Conservation (phyloP, 116 monocot species). For the Cymodocea nodosa region DNA sequence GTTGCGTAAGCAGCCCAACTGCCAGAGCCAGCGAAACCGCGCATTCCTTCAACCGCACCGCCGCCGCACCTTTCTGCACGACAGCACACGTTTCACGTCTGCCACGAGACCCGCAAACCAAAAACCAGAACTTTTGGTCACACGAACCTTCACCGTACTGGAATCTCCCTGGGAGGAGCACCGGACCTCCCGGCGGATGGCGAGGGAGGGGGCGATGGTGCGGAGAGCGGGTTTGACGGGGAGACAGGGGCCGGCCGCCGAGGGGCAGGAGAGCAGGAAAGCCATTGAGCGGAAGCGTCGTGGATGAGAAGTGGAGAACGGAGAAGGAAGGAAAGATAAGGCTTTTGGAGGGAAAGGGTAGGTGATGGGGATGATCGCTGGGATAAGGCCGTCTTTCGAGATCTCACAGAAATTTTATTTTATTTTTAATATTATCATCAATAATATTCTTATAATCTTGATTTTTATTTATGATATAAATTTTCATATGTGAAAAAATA, state of each 20-base stretch:
- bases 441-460: no score
- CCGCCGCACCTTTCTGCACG: slow-evolving; percentile 33
- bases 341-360: slow-evolving; percentile 4
- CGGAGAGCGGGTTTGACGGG: background rate
- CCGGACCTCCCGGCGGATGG: background rate
- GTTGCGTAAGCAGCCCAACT: slow-evolving; percentile 41
- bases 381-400: no score
- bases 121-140: background rate
- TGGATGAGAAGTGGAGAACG: background rate
- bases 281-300: background rate
- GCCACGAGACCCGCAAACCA: background rate
- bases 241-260: background rate
- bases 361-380: no score
- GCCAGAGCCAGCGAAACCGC: slow-evolving; percentile 62
- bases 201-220: background rate
- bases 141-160: background rate
- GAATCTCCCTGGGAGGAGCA: background rate
- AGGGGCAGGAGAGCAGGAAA: background rate
- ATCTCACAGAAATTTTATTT: no score
- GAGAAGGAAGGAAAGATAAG: background rate
- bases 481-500: no score
- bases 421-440: no score
- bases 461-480: no score
- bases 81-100: background rate
- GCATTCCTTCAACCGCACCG: slow-evolving; percentile 45